Conservation (phyloP, 192 early-diverging fungal genomes). For the Coemansia guatemalensis region DNA sequence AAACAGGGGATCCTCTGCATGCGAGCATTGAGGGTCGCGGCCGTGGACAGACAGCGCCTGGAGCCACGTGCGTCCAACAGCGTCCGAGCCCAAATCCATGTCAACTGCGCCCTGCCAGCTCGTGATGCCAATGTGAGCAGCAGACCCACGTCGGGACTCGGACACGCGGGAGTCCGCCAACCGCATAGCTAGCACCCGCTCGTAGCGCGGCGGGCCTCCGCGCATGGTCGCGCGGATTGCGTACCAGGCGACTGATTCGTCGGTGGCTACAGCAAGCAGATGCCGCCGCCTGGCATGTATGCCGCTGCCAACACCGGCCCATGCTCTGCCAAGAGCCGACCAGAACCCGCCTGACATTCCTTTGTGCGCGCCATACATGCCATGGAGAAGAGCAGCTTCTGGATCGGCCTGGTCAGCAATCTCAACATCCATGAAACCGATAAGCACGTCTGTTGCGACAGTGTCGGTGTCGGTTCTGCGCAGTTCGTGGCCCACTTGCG, state of each 20-base stretch:
- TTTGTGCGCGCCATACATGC: constrained; percentile 2
- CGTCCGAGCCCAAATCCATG: constrained; percentile 34
- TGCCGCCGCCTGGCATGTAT: background rate
- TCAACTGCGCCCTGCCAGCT: constrained; percentile 19
- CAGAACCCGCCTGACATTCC: constrained; percentile 6
- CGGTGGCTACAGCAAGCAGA: constrained; percentile 22
- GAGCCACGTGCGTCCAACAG: constrained; percentile 17
- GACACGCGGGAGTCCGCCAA: constrained; percentile 7
- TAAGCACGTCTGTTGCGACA: constrained; percentile 4
- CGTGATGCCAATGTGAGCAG: constrained; percentile 5
- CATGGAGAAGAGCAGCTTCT: background rate
- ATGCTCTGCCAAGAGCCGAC: constrained; percentile 9
- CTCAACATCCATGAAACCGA: constrained; percentile 42
- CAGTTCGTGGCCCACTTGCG: constrained; percentile 28
- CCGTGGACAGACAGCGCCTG: background rate
- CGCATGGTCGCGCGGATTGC: constrained; percentile 5
- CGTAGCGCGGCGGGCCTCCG: constrained; percentile 5
- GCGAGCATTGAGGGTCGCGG: background rate
- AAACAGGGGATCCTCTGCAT: background rate
- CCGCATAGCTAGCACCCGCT: constrained; percentile 7
- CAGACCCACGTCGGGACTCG: background rate
- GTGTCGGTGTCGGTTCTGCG: constrained; percentile 1
- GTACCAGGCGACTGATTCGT: constrained; percentile 23
- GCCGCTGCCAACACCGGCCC: background rate
- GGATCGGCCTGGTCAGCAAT: constrained; percentile 9